phyloP scores from a whole-genome alignment of 2,329 filamentous ascomycete species.

The Leptographium lundbergii region DNA sequence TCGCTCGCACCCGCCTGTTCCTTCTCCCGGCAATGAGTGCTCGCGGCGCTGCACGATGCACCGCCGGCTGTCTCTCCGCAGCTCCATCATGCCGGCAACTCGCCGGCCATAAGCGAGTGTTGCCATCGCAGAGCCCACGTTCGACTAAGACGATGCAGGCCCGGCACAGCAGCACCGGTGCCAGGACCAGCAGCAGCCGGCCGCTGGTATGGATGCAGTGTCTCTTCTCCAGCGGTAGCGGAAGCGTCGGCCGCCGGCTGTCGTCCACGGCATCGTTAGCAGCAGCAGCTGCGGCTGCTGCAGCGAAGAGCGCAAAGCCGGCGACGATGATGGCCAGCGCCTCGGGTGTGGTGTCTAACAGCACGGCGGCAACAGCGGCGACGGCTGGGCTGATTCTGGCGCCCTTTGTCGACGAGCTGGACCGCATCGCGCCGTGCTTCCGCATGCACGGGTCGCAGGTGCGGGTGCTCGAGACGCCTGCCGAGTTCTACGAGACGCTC shows the following conservation, averaged over 20 bases:
- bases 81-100: neutral
- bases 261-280: neutral
- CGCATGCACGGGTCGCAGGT: conserved; percentile 73
- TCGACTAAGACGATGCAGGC: neutral
- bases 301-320: neutral
- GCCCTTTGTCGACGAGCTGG: conserved; percentile 58
- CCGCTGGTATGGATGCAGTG: neutral
- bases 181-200: neutral
- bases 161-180: neutral
- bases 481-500: conserved; percentile 82
- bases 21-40: conserved; percentile 19
- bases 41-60: conserved; percentile 20
- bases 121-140: neutral
- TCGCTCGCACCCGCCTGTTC: neutral
- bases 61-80: conserved; percentile 2
- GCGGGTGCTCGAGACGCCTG: conserved; percentile 62
- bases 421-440: conserved; percentile 83
- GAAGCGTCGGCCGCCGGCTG: neutral
- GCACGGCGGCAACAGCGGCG: neutral
- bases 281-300: neutral
- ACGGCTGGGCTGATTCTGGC: conserved; percentile 29
- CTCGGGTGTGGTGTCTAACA: neutral
- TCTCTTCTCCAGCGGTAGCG: neutral
- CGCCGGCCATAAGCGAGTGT: neutral
- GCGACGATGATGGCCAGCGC: neutral